Conservation (phyloP, 2,329 filamentous ascomycete genomes). For the Paecilomyces formosus region DNA sequence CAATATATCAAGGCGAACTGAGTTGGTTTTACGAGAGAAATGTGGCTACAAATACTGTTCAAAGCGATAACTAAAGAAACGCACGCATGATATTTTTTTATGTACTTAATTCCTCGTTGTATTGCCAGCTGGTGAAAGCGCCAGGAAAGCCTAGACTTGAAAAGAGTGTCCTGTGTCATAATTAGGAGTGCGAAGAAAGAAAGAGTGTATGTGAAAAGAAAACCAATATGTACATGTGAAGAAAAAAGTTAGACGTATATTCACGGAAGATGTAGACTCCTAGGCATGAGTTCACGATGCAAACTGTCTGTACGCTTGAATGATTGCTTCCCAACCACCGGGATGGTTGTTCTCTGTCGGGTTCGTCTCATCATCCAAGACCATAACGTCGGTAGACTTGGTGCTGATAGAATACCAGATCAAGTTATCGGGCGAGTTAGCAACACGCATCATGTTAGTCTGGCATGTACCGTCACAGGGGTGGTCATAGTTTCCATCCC, state of each 20-base stretch:
- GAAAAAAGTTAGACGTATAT: not conserved
- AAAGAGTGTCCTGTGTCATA: too few relatives aligned
- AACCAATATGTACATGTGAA: not conserved
- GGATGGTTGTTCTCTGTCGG: conserved; percentile 17
- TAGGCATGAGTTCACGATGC: not conserved
- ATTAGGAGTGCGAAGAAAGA: not conserved
- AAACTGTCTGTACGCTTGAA: conserved; percentile 17
- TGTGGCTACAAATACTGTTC: too few relatives aligned
- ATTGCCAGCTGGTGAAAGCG: too few relatives aligned
- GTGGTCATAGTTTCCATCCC: conserved; percentile 16
- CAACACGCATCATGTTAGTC: conserved; percentile 25
- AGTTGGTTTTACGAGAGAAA: too few relatives aligned
- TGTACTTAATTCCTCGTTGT: too few relatives aligned
- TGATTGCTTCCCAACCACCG: conserved; percentile 24
- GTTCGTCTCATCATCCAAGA: conserved; percentile 20
- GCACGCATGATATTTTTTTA: too few relatives aligned
- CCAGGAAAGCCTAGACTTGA: too few relatives aligned
- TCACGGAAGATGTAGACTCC: not conserved
- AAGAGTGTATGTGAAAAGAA: not conserved
- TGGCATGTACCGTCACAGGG: conserved; percentile 22
- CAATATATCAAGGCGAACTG: too few relatives aligned
- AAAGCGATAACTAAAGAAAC: too few relatives aligned
- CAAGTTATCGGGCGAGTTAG: conserved; percentile 14
- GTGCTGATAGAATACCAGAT: conserved; percentile 26
- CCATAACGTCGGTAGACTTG: conserved; percentile 19